Base-by-base conservation (phyloP, 2,329 filamentous ascomycete species). In the Clarireedia paspali region DNA sequence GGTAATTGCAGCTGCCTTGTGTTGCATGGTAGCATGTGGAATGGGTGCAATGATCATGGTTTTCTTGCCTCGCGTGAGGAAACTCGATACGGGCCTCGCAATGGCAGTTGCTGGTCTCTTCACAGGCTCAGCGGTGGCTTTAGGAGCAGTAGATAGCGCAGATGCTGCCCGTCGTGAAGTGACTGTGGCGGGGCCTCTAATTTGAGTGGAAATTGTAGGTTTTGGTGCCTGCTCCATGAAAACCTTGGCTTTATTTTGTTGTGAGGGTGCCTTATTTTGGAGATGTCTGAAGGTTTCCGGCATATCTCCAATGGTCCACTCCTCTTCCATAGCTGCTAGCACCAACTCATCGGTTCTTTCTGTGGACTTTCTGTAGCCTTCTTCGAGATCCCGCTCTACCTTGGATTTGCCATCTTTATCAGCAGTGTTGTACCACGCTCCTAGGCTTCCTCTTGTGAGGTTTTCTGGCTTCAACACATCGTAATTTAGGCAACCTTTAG, bases 331-430 rank as follows among this genome's bases (percentile, higher is more conserved):
- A 59, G 87, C 81, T 62, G 80, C 81, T 64, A 83, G 76, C 58
- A 91, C 86, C 59, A 81, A 79, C 50, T 84, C 80, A 59, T 91
- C 84, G 2, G 84, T 77, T 57, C 82, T 77, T 61, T 80, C 72
- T 57, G 81, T 70, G 24, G 64, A 61, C 26, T 59, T 65, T 26
- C 61, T 58, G 39, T 65, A 64, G 51, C 73, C 75, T 57, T 79
- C 74, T 61, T 83, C 75, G 57, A 84, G 74, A 62, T 87, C 77
- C 58, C 79, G 81, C 47, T 88, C 84, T 17, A 77, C 74, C 3
- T 77, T 76, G 12, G 84, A 80, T 59, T 85, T 75, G 26, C 87
- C 87, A 59, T 87, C 79, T 53, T 87, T 83, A 62, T 83, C 88
- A 67, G 81, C 81, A 70, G 76, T 77, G 65, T 82, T 85, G 57